A percentile compares a stretch with the other conserved stretches of the same genome.
Evolutionary conservation across 768 basidiomycete genomes (phyloP).

Genomic region (Rhodotorula kratochvilovae): DNA sequence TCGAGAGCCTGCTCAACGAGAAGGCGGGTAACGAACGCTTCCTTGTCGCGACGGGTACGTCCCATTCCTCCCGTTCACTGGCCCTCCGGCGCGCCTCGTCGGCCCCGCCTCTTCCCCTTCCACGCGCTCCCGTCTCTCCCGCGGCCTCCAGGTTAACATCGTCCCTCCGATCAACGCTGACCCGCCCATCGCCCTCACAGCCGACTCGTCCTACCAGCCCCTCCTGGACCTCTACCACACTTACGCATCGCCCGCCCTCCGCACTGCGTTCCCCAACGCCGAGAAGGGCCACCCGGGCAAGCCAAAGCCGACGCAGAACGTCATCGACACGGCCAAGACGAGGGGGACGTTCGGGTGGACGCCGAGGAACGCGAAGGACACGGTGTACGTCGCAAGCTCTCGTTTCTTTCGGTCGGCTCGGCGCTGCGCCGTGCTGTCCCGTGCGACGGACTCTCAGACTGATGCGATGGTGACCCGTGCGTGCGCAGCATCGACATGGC

Average conservation of each 20-base stretch:
- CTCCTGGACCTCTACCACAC: conserved; percentile 30
- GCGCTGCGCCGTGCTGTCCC: neutral
- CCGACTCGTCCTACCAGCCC: conserved; percentile 28
- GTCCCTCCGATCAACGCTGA: neutral
- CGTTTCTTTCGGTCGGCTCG: neutral
- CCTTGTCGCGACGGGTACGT: conserved; percentile 27
- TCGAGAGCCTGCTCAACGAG: conserved; percentile 43
- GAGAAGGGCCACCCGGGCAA: conserved; percentile 13
- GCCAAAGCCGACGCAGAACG: conserved; percentile 21
- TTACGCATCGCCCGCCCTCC: neutral
- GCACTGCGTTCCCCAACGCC: conserved; percentile 18
- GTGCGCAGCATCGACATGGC: conserved; percentile 24
- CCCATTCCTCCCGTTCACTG: no score
- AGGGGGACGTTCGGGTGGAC: conserved; percentile 23
- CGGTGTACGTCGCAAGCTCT: conserved; percentile 2
- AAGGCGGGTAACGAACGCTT: conserved; percentile 41
- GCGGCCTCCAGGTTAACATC: no score
- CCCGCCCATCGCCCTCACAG: conserved; percentile 1
- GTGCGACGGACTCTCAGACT: neutral
- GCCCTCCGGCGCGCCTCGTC: no score
- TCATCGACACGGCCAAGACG: conserved; percentile 24
- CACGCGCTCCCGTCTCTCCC: no score
- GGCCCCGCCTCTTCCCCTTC: neutral
- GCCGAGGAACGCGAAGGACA: conserved; percentile 24
- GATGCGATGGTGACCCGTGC: no score